phyloP scores from a whole-genome alignment of 2,329 filamentous ascomycete species.

The Diplodia mutila region DNA sequence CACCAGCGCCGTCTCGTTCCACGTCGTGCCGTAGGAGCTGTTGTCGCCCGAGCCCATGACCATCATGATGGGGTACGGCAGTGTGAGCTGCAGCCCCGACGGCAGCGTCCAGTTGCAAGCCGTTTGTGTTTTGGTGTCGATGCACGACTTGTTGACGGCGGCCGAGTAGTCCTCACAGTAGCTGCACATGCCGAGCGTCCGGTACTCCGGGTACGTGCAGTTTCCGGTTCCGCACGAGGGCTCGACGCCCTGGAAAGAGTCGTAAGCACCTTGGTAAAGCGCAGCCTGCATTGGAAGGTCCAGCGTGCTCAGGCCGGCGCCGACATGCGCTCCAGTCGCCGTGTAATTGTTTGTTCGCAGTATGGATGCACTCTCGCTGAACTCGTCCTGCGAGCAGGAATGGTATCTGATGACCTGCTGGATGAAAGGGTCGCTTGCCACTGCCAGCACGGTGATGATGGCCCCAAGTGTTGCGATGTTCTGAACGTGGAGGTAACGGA shows the following conservation, averaged over 20 bases:
- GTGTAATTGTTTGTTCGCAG: conserved; percentile 10
- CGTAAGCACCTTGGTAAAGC: background rate
- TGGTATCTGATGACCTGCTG: conserved; percentile 10
- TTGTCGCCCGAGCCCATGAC: background rate
- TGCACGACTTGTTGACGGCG: background rate
- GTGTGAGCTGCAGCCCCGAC: background rate
- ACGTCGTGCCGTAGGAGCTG: background rate
- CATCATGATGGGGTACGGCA: background rate
- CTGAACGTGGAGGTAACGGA: background rate
- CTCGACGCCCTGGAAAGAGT: background rate
- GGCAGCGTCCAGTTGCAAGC: background rate
- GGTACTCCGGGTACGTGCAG: background rate
- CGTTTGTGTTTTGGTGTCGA: background rate
- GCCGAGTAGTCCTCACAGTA: background rate
- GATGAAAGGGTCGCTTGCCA: conserved; percentile 10
- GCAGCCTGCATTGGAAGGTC: background rate
- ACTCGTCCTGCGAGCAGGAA: background rate
- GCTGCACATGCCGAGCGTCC: conserved; percentile 3
- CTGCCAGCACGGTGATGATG: background rate
- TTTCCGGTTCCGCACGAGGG: background rate
- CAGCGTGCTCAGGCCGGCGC: background rate
- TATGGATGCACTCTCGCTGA: background rate
- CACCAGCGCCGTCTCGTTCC: background rate
- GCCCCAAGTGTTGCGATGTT: conserved; percentile 1
- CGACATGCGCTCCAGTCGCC: background rate